Evolutionary conservation across 768 basidiomycete species (phyloP), one percentile per base, ranked within the genome.

Genomic region (Gyrodon lividus): DNA sequence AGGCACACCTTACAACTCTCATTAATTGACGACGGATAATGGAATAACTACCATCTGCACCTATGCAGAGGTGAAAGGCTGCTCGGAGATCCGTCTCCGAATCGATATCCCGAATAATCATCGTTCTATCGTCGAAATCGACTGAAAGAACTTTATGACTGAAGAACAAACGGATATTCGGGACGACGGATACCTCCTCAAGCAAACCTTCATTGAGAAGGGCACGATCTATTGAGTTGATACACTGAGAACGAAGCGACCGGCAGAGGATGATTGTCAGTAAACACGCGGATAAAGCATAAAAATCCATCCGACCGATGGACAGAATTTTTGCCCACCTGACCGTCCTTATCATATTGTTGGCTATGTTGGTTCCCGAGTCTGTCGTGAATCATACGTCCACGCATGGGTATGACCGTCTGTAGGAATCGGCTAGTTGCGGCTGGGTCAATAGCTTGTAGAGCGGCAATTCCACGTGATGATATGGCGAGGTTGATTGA

Each of bases 401-500:
- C 95, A 60, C 79, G 83, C 93, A 98, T 95, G 59, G 94, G 94
- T 71, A 98, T 94, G 35, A 86, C 87, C 26, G 82, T 77, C 59
- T 84, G 73, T 60, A 96, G 70, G 63, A 95, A 87, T 54, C 83
- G 77, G 48, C 82, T 76, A 22, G 88, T 82, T 56, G 83, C 73
- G 33, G 74, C 78, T 37, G 83, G 75, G 72, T 95, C 89, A 56
- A 99, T 80, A 48, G 85, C 82, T 61, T 86, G 78, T 41, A 98
- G 75, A 39, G 95, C 96, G 61, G 87, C 83, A 50, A 98, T 86
- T 57, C 95, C 96, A 39, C 96, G 84, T 51, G 92, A 85, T 17
- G 95, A 98, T 52, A 98, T 92, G 23, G 94, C 95, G 48, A 98
- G 77, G 73, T 98, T 98, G 71, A 98, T 97, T 50, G 94, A 97